These are phyloP conservation scores for Herpotrichia juniperi DNA, from an alignment of 2,329 filamentous ascomycete species.

Conservation along the genomic window DNA sequence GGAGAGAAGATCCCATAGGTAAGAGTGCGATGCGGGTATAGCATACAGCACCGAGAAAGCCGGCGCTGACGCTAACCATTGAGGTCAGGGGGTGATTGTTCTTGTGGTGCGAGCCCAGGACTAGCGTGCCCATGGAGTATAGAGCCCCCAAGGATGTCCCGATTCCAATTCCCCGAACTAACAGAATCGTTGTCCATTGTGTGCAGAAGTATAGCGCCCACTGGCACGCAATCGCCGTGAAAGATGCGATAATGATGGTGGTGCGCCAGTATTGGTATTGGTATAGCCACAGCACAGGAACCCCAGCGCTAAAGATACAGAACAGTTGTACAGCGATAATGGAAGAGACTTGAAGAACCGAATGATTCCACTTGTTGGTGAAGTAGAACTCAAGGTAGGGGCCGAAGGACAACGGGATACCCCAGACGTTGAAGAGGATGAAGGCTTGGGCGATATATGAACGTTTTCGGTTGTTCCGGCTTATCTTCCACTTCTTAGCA, in stretches of 20 bases:
- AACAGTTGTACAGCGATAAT: slow-evolving; percentile 20
- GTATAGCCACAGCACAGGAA: slow-evolving; percentile 10
- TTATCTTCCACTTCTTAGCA: too few species aligned
- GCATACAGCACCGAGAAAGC: slow-evolving; percentile 18
- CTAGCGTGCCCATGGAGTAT: slow-evolving; percentile 13
- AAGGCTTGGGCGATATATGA: slow-evolving; percentile 23
- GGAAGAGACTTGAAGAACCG: slow-evolving; percentile 13
- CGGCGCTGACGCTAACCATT: slow-evolving; percentile 31
- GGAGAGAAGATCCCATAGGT: not conserved
- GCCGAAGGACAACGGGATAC: slow-evolving; percentile 30
- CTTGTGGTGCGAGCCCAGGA: slow-evolving; percentile 27
- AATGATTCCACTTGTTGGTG: slow-evolving; percentile 11
- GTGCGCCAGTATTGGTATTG: not conserved
- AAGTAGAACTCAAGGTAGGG: slow-evolving; percentile 29
- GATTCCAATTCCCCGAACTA: slow-evolving; percentile 20
- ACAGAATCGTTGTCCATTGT: slow-evolving; percentile 7
- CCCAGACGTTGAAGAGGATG: slow-evolving; percentile 30
- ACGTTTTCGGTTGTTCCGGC: not conserved
- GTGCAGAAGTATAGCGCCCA: not conserved
- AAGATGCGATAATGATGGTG: not conserved
- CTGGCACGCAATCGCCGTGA: slow-evolving; percentile 1
- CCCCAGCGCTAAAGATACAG: slow-evolving; percentile 16
- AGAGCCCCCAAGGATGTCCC: slow-evolving; percentile 24
- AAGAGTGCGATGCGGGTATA: slow-evolving; percentile 14
- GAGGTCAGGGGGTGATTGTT: slow-evolving; percentile 39